phyloP scores from a whole-genome alignment of 495 filamentous ascomycete genomes.

The Aspergillus heteromorphus region DNA sequence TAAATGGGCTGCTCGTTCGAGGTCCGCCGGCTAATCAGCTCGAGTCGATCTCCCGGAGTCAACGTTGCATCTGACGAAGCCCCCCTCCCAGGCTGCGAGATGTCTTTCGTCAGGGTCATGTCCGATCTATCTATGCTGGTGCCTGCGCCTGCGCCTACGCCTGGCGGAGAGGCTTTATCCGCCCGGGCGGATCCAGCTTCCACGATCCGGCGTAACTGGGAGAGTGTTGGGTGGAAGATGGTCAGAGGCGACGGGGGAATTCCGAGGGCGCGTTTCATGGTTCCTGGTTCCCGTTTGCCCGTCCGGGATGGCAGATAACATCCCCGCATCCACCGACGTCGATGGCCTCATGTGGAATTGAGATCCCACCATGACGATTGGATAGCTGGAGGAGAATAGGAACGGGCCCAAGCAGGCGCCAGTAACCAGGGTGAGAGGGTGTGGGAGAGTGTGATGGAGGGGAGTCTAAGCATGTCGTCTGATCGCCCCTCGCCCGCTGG shows the following conservation, averaged over 20 bases:
- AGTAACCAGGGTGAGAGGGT: background rate
- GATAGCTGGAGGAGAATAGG: background rate
- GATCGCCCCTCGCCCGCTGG: slow-evolving; percentile 7
- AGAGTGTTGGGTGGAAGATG: background rate
- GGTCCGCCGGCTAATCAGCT: background rate
- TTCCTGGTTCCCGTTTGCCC: no score
- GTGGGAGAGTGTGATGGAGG: slow-evolving; percentile 14
- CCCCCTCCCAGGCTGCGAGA: background rate
- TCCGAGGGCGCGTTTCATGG: no score
- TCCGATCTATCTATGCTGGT: slow-evolving; percentile 2
- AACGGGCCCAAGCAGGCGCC: background rate
- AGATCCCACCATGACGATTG: background rate
- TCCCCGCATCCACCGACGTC: background rate
- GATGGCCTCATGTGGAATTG: background rate
- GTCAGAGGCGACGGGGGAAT: background rate
- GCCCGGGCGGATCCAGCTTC: slow-evolving; percentile 4
- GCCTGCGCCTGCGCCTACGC: background rate
- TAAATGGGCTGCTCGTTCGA: background rate
- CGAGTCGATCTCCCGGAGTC: slow-evolving; percentile 5
- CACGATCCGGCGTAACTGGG: background rate
- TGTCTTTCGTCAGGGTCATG: background rate
- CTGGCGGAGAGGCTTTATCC: slow-evolving; percentile 6
- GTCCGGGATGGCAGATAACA: no score
- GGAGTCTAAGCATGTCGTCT: slow-evolving; percentile 9
- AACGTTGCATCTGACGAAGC: slow-evolving; percentile 7